A percentile compares a stretch with the other conserved stretches of the same genome.
phyloP scores from a whole-genome alignment of 208 protist genomes.

The Acanthamoeba royreba region DNA sequence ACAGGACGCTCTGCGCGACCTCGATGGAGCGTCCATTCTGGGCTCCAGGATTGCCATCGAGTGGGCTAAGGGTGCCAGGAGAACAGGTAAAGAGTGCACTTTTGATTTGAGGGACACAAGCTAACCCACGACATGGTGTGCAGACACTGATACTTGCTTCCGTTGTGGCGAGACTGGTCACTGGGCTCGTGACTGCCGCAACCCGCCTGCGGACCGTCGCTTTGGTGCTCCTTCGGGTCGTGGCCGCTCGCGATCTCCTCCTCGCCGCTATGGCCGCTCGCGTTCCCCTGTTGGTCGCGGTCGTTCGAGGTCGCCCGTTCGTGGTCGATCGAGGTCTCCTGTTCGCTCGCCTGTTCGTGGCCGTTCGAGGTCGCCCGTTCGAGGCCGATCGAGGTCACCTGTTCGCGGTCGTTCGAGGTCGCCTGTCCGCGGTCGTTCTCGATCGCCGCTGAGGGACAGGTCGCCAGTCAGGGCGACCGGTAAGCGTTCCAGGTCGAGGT shows the following conservation, averaged over 20 bases:
- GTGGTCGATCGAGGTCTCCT: not conserved
- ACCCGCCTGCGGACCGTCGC: not conserved
- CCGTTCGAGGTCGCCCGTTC: not conserved
- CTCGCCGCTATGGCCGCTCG: not conserved
- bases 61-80: slow-evolving; percentile 41
- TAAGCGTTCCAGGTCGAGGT: not conserved
- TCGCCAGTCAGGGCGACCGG: not conserved
- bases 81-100: not conserved
- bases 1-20: slow-evolving; percentile 28
- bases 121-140: not conserved
- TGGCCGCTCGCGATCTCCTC: not conserved
- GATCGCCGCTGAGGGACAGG: not conserved
- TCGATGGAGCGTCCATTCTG: not conserved
- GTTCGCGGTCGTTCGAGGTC: no score
- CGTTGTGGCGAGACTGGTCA: slow-evolving; percentile 12
- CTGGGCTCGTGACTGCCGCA: slow-evolving; percentile 28
- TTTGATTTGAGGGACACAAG: not conserved
- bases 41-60: slow-evolving; percentile 26
- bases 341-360: not conserved
- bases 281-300: not conserved
- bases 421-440: not conserved
- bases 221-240: not conserved
- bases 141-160: slow-evolving; percentile 35
- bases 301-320: no score
- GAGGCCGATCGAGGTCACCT: not conserved